A percentile compares a stretch with the other conserved stretches of the same genome.
phyloP scores from a whole-genome alignment of 306 rosid genomes.

The Trichosanthes truncata region DNA sequence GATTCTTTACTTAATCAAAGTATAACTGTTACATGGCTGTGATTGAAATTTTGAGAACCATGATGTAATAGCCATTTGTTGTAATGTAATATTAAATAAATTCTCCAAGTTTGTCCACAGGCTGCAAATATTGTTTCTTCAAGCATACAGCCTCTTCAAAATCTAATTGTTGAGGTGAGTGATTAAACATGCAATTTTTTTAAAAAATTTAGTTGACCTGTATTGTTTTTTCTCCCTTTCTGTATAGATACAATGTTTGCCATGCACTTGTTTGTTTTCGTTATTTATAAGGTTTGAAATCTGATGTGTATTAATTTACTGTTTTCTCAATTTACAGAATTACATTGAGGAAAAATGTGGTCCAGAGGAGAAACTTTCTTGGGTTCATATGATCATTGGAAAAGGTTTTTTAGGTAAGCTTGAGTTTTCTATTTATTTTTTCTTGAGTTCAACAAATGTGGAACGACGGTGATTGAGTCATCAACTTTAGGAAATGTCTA shows the following conservation, averaged over 20 bases:
- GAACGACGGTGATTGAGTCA: not conserved
- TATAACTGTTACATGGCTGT: not conserved
- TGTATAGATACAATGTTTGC: not conserved
- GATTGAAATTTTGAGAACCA: not conserved
- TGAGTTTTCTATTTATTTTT: too few relatives aligned
- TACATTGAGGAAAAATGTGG: conserved; percentile 54
- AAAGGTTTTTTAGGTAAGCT: conserved; percentile 56
- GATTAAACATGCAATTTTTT: not conserved
- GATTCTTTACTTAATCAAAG: not conserved
- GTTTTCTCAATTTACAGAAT: conserved; percentile 40
- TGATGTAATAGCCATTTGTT: not conserved
- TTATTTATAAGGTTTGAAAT: not conserved
- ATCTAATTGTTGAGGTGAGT: not conserved
- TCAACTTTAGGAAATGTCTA: not conserved
- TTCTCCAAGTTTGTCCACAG: conserved; percentile 15
- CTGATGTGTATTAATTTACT: not conserved
- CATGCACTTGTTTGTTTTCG: too few relatives aligned
- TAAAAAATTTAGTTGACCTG: too few relatives aligned
- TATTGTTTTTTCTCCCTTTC: not conserved
- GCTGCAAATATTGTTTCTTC: conserved; percentile 59
- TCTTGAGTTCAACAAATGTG: not conserved
- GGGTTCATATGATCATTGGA: conserved; percentile 37
- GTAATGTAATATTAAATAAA: not conserved
- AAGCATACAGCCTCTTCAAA: conserved; percentile 55
- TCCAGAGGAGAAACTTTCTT: conserved; percentile 39